A percentile compares a stretch with the other conserved stretches of the same genome.
Conservation (phyloP, 2,329 filamentous ascomycete genomes). For the Cercospora nicotianae region DNA sequence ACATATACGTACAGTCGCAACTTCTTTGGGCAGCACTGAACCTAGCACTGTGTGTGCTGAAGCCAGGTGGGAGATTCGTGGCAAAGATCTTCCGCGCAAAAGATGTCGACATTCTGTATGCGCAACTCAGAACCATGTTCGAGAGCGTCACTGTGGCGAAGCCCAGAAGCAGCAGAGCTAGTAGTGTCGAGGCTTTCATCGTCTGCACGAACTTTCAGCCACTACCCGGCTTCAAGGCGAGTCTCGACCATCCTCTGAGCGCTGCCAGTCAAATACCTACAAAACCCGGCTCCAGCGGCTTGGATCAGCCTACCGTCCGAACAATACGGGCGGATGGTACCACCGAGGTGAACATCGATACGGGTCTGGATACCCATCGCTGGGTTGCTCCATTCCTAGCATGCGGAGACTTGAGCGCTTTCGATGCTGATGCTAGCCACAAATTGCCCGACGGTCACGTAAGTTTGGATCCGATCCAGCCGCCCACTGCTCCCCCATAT, state of each 20-base stretch:
- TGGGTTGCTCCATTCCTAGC: slow-evolving; percentile 97
- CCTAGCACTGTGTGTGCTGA: slow-evolving; percentile 86
- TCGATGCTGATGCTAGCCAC: slow-evolving; percentile 95
- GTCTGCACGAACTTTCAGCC: slow-evolving; percentile 89
- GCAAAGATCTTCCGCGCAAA: slow-evolving; percentile 96
- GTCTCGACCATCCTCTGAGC: slow-evolving; percentile 72
- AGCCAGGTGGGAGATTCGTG: slow-evolving; percentile 91
- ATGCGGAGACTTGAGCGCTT: slow-evolving; percentile 93
- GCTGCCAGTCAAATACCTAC: slow-evolving; percentile 38
- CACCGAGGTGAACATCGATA: slow-evolving; percentile 49
- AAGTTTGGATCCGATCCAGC: slow-evolving; percentile 87
- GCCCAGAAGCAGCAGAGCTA: slow-evolving; percentile 89
- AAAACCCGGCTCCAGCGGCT: background rate
- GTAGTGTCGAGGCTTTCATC: slow-evolving; percentile 94
- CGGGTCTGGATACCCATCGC: slow-evolving; percentile 42
- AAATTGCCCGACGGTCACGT: slow-evolving; percentile 81
- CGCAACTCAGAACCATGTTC: slow-evolving; percentile 90
- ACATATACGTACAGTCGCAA: slow-evolving; percentile 97
- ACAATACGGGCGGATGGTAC: slow-evolving; percentile 49
- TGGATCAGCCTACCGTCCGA: slow-evolving; percentile 25
- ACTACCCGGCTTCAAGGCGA: slow-evolving; percentile 72
- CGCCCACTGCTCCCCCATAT: slow-evolving; percentile 93
- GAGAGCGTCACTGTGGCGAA: slow-evolving; percentile 86
- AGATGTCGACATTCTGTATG: slow-evolving; percentile 93
- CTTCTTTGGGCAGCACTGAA: slow-evolving; percentile 92